Conservation (phyloP, 2,329 filamentous ascomycete species). For the Gnomoniopsis sp. region DNA sequence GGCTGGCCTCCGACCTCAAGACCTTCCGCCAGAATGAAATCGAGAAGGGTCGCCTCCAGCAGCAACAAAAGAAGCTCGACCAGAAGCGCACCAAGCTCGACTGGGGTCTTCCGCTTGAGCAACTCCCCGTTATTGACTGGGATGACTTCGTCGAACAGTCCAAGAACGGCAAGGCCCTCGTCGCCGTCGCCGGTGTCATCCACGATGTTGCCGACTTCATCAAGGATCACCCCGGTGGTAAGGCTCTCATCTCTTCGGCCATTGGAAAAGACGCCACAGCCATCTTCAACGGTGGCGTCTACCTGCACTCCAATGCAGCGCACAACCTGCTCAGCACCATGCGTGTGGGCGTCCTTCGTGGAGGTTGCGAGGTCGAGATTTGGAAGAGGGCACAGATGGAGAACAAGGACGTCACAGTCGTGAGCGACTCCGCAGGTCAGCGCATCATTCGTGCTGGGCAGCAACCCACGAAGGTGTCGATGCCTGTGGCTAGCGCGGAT, state of each 20-base stretch:
- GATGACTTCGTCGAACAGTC: conserved; percentile 78
- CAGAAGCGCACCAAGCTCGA: conserved; percentile 78
- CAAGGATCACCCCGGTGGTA: conserved; percentile 86
- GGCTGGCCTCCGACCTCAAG: conserved; percentile 83
- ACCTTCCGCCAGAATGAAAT: conserved; percentile 90
- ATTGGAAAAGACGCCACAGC: conserved; percentile 86
- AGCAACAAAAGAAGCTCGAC: conserved; percentile 89
- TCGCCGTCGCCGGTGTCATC: conserved; percentile 79
- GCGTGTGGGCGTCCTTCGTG: conserved; percentile 81
- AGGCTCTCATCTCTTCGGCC: conserved; percentile 77
- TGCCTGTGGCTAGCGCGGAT: conserved; percentile 78
- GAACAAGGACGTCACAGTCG: conserved; percentile 76
- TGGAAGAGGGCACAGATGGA: conserved; percentile 85
- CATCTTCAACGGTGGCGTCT: conserved; percentile 89
- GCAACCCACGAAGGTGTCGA: conserved; percentile 79
- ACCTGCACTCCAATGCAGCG: conserved; percentile 84
- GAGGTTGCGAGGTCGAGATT: conserved; percentile 86
- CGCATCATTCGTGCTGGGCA: conserved; percentile 81
- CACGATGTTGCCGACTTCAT: conserved; percentile 84
- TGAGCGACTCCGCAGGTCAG: conserved; percentile 77
- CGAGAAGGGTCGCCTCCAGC: conserved; percentile 85
- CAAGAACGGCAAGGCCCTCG: conserved; percentile 72
- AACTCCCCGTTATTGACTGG: conserved; percentile 82
- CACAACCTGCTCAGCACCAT: conserved; percentile 87
- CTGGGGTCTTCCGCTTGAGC: conserved; percentile 82